Conservation (phyloP, 1,284 basidiomycete species). For the Cutaneotrichosporon sp. region DNA sequence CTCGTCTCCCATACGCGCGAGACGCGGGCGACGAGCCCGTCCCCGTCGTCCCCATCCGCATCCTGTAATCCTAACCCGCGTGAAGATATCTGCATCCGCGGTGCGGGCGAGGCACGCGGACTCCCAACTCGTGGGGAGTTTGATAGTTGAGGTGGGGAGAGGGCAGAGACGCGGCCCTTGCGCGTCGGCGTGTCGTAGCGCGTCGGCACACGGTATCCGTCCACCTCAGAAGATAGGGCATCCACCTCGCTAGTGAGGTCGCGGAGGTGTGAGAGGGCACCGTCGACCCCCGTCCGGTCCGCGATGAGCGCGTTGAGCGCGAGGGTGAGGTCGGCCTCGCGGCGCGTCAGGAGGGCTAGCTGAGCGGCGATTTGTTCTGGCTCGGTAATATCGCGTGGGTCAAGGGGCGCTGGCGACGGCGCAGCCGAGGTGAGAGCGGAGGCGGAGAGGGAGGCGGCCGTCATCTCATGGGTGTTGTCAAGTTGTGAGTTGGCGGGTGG, state of each 20-base stretch:
- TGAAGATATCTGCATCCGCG: not conserved
- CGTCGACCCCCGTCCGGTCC: conserved; percentile 64
- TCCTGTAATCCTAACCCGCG: conserved; percentile 36
- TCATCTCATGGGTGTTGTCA: conserved; percentile 1
- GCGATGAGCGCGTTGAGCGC: conserved; percentile 73
- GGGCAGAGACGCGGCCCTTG: not conserved
- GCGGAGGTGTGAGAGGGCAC: conserved; percentile 65
- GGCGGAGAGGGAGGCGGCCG: conserved; percentile 11
- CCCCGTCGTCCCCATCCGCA: conserved; percentile 28
- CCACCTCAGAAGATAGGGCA: conserved; percentile 64
- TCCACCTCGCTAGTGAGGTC: conserved; percentile 66
- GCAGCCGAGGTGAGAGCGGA: conserved; percentile 19
- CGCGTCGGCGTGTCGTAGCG: conserved; percentile 3
- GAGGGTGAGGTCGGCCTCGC: conserved; percentile 72
- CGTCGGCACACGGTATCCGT: conserved; percentile 30
- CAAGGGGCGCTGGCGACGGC: conserved; percentile 27
- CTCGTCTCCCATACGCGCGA: conserved; percentile 64
- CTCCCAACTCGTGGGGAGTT: not conserved
- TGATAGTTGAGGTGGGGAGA: not conserved
- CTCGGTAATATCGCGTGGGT: conserved; percentile 41
- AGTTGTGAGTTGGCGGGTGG: not conserved
- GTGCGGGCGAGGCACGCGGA: not conserved
- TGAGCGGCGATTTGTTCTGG: conserved; percentile 47
- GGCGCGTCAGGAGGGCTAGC: conserved; percentile 64
- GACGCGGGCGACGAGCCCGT: conserved; percentile 50